Evolutionary conservation across 106 monocot genomes (phyloP).

Genomic region (Apostasia ramifera): DNA sequence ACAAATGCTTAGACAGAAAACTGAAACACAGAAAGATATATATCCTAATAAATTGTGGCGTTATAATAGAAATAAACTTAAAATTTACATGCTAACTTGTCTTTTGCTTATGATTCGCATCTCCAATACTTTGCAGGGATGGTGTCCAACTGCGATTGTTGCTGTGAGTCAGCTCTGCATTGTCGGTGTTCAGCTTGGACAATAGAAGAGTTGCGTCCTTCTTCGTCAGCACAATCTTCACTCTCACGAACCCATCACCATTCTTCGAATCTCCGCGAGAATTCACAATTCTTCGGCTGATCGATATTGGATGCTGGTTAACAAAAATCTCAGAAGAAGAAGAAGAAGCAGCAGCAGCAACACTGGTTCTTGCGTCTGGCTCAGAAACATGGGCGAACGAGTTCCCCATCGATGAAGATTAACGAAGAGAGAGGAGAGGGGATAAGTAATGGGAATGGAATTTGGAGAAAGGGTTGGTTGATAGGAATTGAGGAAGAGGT

Average conservation of each 20-base stretch:
- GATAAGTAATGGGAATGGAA: too few species aligned
- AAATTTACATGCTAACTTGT: too few species aligned
- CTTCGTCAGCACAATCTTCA: conserved; percentile 10
- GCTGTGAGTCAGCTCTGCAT: neutral
- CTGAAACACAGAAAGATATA: too few species aligned
- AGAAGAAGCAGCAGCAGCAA: neutral
- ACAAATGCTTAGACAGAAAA: too few species aligned
- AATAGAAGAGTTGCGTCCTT: conserved; percentile 8
- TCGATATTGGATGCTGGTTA: neutral
- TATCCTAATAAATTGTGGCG: too few species aligned
- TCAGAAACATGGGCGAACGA: too few species aligned
- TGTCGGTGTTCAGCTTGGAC: neutral
- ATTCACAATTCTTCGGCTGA: neutral
- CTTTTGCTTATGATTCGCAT: neutral
- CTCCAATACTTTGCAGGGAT: neutral
- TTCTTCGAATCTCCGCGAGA: neutral
- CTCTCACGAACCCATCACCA: neutral
- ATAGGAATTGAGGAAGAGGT: too few species aligned
- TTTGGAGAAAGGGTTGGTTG: too few species aligned
- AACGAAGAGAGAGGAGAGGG: too few species aligned
- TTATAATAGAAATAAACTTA: too few species aligned
- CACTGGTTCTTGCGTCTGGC: neutral
- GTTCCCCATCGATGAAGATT: too few species aligned
- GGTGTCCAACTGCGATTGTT: neutral
- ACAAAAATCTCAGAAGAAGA: neutral